These are phyloP conservation scores for Taxillus chinensis DNA, from an alignment of 164 flowering plant genomes.

Conservation along the genomic window DNA sequence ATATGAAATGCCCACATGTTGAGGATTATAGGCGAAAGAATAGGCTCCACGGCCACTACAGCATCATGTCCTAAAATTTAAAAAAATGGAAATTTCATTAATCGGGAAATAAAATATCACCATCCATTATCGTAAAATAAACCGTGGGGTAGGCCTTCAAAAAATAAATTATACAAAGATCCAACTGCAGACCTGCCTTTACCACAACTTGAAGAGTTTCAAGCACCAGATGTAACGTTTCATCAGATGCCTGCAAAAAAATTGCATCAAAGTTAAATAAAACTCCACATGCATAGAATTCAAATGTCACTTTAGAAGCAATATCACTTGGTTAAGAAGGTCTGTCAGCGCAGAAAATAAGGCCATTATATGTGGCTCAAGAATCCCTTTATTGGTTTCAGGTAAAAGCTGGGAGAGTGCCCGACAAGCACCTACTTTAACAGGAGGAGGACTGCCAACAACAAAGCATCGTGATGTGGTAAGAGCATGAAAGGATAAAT, in stretches of 20 bases:
- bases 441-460: slow-evolving; percentile 66
- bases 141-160: not conserved
- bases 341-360: slow-evolving; percentile 67
- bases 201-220: slow-evolving; percentile 81
- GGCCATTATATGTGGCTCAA: slow-evolving; percentile 46
- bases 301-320: not conserved
- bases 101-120: no score
- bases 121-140: slow-evolving; percentile 1
- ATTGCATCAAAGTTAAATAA: slow-evolving; percentile 3
- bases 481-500: not conserved
- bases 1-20: slow-evolving; percentile 72
- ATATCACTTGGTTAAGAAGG: slow-evolving; percentile 70
- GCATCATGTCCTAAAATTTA: slow-evolving; percentile 49
- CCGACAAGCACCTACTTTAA: slow-evolving; percentile 89
- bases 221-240: slow-evolving; percentile 80
- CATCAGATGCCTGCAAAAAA: slow-evolving; percentile 73
- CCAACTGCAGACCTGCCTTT: slow-evolving; percentile 46
- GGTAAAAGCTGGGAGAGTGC: slow-evolving; percentile 78
- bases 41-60: slow-evolving; percentile 47
- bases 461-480: slow-evolving; percentile 7
- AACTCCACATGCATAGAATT: slow-evolving; percentile 2
- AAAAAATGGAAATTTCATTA: slow-evolving; percentile 3
- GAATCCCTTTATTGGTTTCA: slow-evolving; percentile 34
- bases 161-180: not conserved
- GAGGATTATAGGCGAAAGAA: slow-evolving; percentile 70